Evolutionary conservation across 2,329 filamentous ascomycete genomes (phyloP), one percentile per base, ranked within the genome.

Genomic region (Fusarium buharicum): DNA sequence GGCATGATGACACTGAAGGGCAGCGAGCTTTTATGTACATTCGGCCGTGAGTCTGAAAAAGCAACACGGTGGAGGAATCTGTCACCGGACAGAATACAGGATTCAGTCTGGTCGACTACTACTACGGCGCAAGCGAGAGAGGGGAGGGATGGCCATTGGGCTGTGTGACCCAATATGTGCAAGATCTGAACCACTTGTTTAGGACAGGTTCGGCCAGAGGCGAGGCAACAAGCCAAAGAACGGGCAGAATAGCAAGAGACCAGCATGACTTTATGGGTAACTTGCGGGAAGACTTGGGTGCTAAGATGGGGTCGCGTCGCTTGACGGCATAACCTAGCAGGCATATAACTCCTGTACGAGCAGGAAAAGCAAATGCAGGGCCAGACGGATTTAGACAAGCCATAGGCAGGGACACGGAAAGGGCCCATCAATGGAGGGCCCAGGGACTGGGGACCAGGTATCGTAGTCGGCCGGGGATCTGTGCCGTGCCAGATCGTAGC

Each of bases 181-280:
- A 72, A 67, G 67, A 76, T 72, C 66, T 75, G 72, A 74, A 73
- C 70, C 73, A 72, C 58, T 65, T 72, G 67, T 74, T 75, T 74
- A 65, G 72, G 67, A 74, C 72, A 74, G 70, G 68, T 55, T 66
- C 70, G 68, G 67, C 68, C 66, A 69, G 69, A 74, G 70, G 70
- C 69, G 68, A 75, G 69, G 63, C 55, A 67, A 57, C 41, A 67
- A 62, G 63, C 65, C 67, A 67, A 67, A 66, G 50, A 69, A 51
- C 48, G 41, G 40, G 47, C 50, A 64, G 66, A 59, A 52, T 47
- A 57, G 55, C 60, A 55, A 55, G 52, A 62, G 61, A 46, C 53
- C 59, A 56, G 47, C 59, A 56, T 59, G 49, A 34, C 62, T 59
- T 68, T 68, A 69, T 70, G 67, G 67, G 60, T 65, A 68, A 33